Conservation (phyloP, 257 asterid genomes). For the Coffea eugenioides region DNA sequence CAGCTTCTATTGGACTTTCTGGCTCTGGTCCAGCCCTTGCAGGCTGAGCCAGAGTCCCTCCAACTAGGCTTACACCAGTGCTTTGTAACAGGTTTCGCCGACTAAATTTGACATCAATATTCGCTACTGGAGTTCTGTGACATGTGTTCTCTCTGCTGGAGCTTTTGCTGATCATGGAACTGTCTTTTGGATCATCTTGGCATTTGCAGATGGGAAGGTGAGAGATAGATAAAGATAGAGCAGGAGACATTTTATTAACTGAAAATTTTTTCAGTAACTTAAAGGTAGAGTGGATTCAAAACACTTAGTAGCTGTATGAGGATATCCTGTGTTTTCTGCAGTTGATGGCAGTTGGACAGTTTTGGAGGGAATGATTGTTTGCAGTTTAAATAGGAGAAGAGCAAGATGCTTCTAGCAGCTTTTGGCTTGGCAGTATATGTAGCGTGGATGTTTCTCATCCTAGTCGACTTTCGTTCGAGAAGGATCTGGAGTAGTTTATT, state of each 20-base stretch:
- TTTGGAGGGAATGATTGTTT: constrained; percentile 40
- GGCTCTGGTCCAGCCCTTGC: constrained; percentile 40
- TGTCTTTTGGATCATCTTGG: constrained; percentile 39
- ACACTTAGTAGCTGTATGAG: background rate
- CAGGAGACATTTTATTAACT: constrained; percentile 37
- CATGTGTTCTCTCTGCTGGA: constrained; percentile 11
- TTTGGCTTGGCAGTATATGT: background rate
- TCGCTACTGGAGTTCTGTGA: constrained; percentile 16
- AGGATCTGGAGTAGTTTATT: constrained; percentile 33
- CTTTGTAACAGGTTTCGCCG: constrained; percentile 39
- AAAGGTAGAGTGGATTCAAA: background rate
- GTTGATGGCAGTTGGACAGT: constrained; percentile 14
- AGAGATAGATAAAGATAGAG: constrained; percentile 35
- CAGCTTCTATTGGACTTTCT: constrained; percentile 42
- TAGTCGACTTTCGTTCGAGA: constrained; percentile 29
- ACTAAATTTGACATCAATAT: constrained; percentile 21
- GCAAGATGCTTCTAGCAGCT: constrained; percentile 46
- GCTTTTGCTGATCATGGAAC: constrained; percentile 16
- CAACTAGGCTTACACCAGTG: constrained; percentile 37
- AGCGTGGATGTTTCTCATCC: constrained; percentile 1
- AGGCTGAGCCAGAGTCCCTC: constrained; percentile 36
- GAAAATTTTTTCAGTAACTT: background rate
- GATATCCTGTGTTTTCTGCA: background rate
- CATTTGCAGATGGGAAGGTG: constrained; percentile 45
- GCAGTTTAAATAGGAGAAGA: constrained; percentile 2